Evolutionary conservation across 1,284 basidiomycete genomes (phyloP), one percentile per base, ranked within the genome.

Genomic region (Thelephora terrestris): DNA sequence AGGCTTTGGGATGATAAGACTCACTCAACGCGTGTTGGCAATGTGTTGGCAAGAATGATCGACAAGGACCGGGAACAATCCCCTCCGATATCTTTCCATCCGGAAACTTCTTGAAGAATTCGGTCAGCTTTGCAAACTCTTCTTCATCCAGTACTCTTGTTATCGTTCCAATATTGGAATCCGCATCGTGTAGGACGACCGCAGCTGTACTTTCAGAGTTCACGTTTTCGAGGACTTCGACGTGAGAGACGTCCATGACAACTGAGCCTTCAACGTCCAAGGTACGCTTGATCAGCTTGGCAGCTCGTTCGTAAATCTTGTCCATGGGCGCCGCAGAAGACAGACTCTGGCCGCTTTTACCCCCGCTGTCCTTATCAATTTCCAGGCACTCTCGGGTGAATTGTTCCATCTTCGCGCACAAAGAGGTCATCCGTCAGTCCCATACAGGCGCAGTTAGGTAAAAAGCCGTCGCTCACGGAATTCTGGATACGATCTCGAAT

Each of bases 361-460:
- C 55, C 44, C 71, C 66, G 7, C 68, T 64, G 50, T 82, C 75
- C 48, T 74, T 80, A 60, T 96, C 91, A 57, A 94, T 88, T 63
- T 96, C 93, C 37, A 97, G 75, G 58, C 92, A 95, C 65, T 97
- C 91, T 44, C 93, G 81, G 45, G 90, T 94, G 61, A 97, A 97
- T 56, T 89, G 79, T 64, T 96, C 93, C 89, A 96, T 96, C 74
- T 87, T 53, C 4, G 48, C 25, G 17, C 9, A 10, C 43, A 52
- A 49, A 23, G 45, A 50, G 24, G 40, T 23, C 23, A 43, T 23
- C 23, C 20, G 37, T 47, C 14, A 36, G 20, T 46, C 29, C 20
- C 52, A 35, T 46, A 14, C 20, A 47, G 34, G 16, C 14, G 42
- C 17, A 48, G 21, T 18, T 44, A 12, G 37, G 39, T n/a, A 45